phyloP scores from a whole-genome alignment of 2,329 filamentous ascomycete species.

The Dryadomyces quercivorus region DNA sequence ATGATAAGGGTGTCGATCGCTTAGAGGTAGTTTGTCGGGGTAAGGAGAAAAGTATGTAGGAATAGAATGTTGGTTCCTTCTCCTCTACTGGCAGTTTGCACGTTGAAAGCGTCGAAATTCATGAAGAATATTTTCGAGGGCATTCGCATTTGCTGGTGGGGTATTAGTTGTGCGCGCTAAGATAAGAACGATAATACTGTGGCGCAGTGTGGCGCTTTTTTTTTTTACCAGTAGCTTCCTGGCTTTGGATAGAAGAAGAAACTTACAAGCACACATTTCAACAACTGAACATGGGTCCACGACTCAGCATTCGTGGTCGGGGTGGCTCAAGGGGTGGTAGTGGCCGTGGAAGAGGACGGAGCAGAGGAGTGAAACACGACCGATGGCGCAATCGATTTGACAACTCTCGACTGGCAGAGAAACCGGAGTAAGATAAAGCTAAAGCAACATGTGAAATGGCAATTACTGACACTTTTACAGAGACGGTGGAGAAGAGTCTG shows the following conservation, averaged over 20 bases:
- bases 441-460: slow-evolving; percentile 24
- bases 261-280: neutral
- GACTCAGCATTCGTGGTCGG: slow-evolving; percentile 20
- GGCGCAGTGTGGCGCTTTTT: slow-evolving; percentile 4
- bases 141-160: slow-evolving; percentile 16
- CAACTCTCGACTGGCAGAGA: slow-evolving; percentile 31
- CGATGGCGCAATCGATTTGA: slow-evolving; percentile 28
- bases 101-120: slow-evolving; percentile 5
- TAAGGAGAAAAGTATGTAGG: slow-evolving; percentile 10
- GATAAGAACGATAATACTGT: slow-evolving; percentile 24
- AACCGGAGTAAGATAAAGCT: slow-evolving; percentile 26
- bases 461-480: slow-evolving; percentile 10
- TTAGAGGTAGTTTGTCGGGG: slow-evolving; percentile 6
- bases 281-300: slow-evolving; percentile 21
- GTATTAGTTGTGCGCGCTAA: slow-evolving; percentile 39
- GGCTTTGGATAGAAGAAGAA: neutral
- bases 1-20: neutral
- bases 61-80: slow-evolving; percentile 1
- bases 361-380: slow-evolving; percentile 14
- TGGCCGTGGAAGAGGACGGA: slow-evolving; percentile 18
- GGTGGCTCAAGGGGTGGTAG: slow-evolving; percentile 17
- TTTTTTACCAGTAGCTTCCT: neutral
- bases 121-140: slow-evolving; percentile 15
- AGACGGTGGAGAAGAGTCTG: slow-evolving; percentile 26
- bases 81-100: neutral